phyloP scores from a whole-genome alignment of 2,329 filamentous ascomycete genomes.

The Beauveria sp. region DNA sequence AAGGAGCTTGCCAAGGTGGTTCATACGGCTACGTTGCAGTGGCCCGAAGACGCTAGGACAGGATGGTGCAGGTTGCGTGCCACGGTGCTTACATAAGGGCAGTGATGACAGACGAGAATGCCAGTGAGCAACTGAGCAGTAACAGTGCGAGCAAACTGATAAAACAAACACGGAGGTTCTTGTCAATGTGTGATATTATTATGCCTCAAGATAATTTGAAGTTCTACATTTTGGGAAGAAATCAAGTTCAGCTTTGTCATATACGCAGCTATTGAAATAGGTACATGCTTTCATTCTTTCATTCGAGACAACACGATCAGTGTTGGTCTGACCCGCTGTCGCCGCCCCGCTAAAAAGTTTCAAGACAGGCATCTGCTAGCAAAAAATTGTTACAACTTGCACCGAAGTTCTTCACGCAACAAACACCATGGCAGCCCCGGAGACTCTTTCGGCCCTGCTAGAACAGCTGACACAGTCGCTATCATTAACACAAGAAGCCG shows the following conservation, averaged over 20 bases:
- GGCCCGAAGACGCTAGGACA: neutral
- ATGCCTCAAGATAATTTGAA: too few relatives aligned
- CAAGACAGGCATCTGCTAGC: neutral
- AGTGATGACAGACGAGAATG: neutral
- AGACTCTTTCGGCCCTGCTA: conserved; percentile 42
- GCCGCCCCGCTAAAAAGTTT: conserved; percentile 18
- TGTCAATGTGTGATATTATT: too few relatives aligned
- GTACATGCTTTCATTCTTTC: neutral
- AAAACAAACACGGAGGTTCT: neutral
- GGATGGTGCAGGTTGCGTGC: neutral
- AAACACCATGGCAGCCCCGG: conserved; percentile 39
- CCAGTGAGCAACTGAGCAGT: neutral
- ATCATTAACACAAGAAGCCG: conserved; percentile 57
- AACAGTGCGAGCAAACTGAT: neutral
- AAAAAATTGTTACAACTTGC: conserved; percentile 9
- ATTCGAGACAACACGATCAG: neutral
- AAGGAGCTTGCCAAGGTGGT: conserved; percentile 5
- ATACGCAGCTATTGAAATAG: neutral
- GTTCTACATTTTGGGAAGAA: too few relatives aligned
- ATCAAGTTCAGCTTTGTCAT: neutral
- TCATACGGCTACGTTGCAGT: neutral
- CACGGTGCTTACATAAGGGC: conserved; percentile 2
- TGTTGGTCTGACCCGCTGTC: neutral
- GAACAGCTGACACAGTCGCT: conserved; percentile 52
- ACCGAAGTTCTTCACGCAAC: neutral